phyloP scores from a whole-genome alignment of 495 filamentous ascomycete genomes.

The Xylaria nigripes region DNA sequence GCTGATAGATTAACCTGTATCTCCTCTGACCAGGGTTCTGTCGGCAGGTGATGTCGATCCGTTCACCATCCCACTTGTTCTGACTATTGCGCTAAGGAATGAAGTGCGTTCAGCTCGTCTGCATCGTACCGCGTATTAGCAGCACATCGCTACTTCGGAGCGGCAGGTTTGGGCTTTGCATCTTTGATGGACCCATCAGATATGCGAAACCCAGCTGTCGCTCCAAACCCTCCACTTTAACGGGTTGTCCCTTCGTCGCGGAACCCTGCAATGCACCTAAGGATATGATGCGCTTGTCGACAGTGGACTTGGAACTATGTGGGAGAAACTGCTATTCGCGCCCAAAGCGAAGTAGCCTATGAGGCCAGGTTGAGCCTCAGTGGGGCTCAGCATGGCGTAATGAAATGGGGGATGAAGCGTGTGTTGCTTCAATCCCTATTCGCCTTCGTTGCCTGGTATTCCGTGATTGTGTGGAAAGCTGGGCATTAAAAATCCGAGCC shows the following conservation, averaged over 20 bases:
- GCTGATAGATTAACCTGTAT: conserved; percentile 58
- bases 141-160: conserved; percentile 63
- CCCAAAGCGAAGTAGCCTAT: too few relatives aligned
- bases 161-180: conserved; percentile 40
- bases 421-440: conserved; percentile 17
- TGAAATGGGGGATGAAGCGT: conserved; percentile 58
- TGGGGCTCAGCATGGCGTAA: too few relatives aligned
- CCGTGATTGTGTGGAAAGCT: background rate
- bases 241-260: conserved; percentile 61
- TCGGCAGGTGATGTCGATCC: conserved; percentile 72
- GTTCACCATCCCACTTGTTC: conserved; percentile 44
- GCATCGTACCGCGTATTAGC: conserved; percentile 61
- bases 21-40: conserved; percentile 51
- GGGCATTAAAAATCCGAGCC: background rate
- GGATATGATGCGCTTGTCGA: too few relatives aligned
- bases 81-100: conserved; percentile 62
- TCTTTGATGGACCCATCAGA: conserved; percentile 31
- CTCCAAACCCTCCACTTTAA: conserved; percentile 13
- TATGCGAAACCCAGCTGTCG: background rate
- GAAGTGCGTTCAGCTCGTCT: conserved; percentile 63
- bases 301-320: too few relatives aligned
- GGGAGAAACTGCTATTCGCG: too few relatives aligned
- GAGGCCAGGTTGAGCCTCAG: too few relatives aligned
- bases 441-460: conserved; percentile 21
- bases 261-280: conserved; percentile 60